Base-by-base conservation (phyloP, 2,329 filamentous ascomycete genomes). In the Nemania sp. region DNA sequence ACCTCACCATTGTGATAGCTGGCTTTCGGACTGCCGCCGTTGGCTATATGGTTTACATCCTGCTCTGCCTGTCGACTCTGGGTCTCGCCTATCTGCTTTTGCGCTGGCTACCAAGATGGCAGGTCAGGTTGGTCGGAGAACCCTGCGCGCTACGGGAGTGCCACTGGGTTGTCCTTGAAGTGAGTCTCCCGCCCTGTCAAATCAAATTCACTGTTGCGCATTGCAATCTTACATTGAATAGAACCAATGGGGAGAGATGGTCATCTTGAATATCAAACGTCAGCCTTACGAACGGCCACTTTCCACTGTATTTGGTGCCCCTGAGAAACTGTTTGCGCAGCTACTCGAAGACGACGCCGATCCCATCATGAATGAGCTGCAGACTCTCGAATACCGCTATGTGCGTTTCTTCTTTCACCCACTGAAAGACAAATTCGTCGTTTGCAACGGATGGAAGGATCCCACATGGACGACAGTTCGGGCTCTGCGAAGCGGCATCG, bases 201-300 rank as follows among this genome's bases (percentile, higher is more conserved):
- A 3, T 28, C 4, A 9, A 8, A 23, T 26, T 20, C 8, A 6
- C n/a, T 15, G 14, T 37, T 30, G 15, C 3, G 6, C 40, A 17
- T 44, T 19, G 39, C 46, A 43, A 46, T 37, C 26, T 19, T 30
- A 52, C n/a, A 8, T 17, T 4, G 36, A 7, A 58, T 47, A 88
- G 80, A 97, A 99, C 66, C 91, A 97, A 80, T 97, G 94, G 93
- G 89, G 89, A 44, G 93, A 97, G 71, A 89, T 97, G 71, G 79
- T 81, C 11, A 82, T 94, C n/a, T 82, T 96, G 65, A 68, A 84
- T 44, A 80, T 97, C 11, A 78, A 79, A 31, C 72, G 71, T 14
- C 75, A 75, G 50, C 68, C 71, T 17, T 85, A 81, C 69, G 82
- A 78, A 43, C 81, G 77, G 53, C 76, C 78, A 3, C 67, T 83